Percentiles rank a stretch among this genome's conserved stretches.
Evolutionary conservation across 2,329 filamentous ascomycete genomes (phyloP).

Genomic region (Colletotrichum abscissum): DNA sequence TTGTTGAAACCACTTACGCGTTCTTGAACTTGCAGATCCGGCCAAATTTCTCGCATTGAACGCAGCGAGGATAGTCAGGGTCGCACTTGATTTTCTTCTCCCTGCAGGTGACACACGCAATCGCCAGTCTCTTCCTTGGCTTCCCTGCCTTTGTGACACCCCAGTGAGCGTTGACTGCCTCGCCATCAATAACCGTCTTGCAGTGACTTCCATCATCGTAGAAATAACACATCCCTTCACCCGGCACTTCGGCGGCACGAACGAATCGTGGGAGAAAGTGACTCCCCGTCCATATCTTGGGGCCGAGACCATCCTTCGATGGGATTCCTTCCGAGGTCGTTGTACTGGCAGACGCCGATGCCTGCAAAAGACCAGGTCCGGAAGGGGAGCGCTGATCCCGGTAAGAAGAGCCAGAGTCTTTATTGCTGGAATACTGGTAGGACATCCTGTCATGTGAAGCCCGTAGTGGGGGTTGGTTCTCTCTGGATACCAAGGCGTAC

Average conservation of each 20-base stretch:
- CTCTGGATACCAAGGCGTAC: conserved; percentile 58
- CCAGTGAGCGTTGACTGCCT: conserved; percentile 91
- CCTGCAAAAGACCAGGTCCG: conserved; percentile 41
- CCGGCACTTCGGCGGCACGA: conserved; percentile 74
- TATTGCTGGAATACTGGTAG: conserved; percentile 50
- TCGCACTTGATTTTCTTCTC: conserved; percentile 99
- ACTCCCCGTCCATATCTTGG: conserved; percentile 77
- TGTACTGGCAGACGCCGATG: conserved; percentile 43
- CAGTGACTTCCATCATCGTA: conserved; percentile 88
- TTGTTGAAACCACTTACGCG: conserved; percentile 71
- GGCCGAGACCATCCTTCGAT: conserved; percentile 70
- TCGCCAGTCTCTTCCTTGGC: conserved; percentile 88
- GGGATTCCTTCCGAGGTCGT: conserved; percentile 55
- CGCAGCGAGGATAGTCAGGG: conserved; percentile 85
- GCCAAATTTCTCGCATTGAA: conserved; percentile 93
- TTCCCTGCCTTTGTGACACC: conserved; percentile 95
- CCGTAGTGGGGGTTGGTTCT: conserved; percentile 45
- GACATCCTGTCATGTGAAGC: conserved; percentile 49
- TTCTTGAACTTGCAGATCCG: conserved; percentile 86
- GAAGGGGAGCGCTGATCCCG: conserved; percentile 41
- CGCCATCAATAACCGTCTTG: conserved; percentile 86
- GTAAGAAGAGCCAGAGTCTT: conserved; percentile 43
- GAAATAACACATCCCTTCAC: conserved; percentile 85
- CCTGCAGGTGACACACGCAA: conserved; percentile 91
- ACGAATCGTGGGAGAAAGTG: conserved; percentile 76